Base-by-base conservation (phyloP, 192 early-diverging fungal species). In the Dissophora ornata region DNA sequence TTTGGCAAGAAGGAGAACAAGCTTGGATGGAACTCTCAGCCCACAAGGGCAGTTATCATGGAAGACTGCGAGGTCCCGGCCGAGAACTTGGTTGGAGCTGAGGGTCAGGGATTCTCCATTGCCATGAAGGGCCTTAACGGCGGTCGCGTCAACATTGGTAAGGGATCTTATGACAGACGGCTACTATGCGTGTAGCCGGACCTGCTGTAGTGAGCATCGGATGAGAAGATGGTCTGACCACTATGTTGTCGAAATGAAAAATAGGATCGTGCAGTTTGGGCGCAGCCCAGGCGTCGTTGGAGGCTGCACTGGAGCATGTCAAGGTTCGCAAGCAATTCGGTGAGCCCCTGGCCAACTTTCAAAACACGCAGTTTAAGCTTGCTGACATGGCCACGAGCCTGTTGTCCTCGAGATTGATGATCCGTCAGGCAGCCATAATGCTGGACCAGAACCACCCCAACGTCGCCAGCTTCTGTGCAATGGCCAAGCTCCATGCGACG, bases 111-210 rank as follows among this genome's bases (percentile, higher is more conserved):
- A 10, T 89, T 89, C 79, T 71, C 62, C 16, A 87, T 87, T 57
- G 87, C 87, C 29, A 89, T 89, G 87, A 84, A 86, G 66, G 87
- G 86, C 6, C 69, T 89, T 26, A 85, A 88, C 54, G 87, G 87
- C 5, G 87, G 87, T 18, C 71, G 84, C 3, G 62, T 84, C 61
- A 88, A 88, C 70, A 88, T 86, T 79, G 83, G 78, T 79, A 67
- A 41, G 74, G 24, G 41, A 25, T n/a, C n/a, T n/a, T n/a, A n/a
- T n/a, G n/a, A n/a, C n/a, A n/a, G n/a, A n/a, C n/a, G n/a, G n/a
- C n/a, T n/a, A n/a, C n/a, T n/a, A n/a, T n/a, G n/a, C n/a, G n/a
- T n/a, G n/a, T n/a, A n/a, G n/a, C n/a, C n/a, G n/a, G n/a, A n/a
- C n/a, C n/a, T n/a, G n/a, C n/a, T n/a, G n/a, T n/a, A n/a, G n/a